Base-by-base conservation (phyloP, 2,329 filamentous ascomycete species). In the Scolecobasidium constrictum region DNA sequence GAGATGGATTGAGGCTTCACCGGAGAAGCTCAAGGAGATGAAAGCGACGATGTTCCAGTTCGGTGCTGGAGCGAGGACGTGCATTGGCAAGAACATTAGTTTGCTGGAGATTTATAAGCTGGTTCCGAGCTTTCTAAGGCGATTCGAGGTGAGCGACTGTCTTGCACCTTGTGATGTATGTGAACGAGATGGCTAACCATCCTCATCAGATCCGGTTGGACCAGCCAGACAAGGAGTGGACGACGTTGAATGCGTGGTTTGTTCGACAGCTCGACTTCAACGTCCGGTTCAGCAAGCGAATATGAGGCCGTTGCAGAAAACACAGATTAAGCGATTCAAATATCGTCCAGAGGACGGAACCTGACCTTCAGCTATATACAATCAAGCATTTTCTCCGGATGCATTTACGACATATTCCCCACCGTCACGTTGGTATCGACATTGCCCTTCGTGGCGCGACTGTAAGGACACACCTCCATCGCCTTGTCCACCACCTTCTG, bases 41-140 rank as follows among this genome's bases (percentile, higher is more conserved):
- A 77, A 77, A 51, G 75, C 73, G 1, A 69, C 68, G n/a, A 78
- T 83, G 77, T 68, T 83, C 56, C 79, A 84, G 50, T 86, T 86
- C 57, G 81, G 81, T 2, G 81, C 81, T 60, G 81, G 81, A 0
- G 72, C 75, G 9, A 63, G 81, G 52, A 84, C 81, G 2, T 86
- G 81, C 51, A 69, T 74, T 38, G 82, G 82, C 2, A 69, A 67
- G 60, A 70, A 70, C 46, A 66, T 72, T 38, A 63, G 60, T 35
- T 46, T 70, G 47, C 45, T 71, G 46, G 68, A 72, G 54, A 65
- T 71, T 5, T 70, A 69, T 48, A 72, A 72, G 56, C 50, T 71
- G 9, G 65, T 72, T 26, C 68, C 68, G 16, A 69, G 64, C 69
- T 62, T 85, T 53, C 56, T 85, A 58, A 64, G 78, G 55, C 66